Base-by-base conservation (phyloP, 1,284 basidiomycete species). In the Cutaneotrichosporon spelunceum region DNA sequence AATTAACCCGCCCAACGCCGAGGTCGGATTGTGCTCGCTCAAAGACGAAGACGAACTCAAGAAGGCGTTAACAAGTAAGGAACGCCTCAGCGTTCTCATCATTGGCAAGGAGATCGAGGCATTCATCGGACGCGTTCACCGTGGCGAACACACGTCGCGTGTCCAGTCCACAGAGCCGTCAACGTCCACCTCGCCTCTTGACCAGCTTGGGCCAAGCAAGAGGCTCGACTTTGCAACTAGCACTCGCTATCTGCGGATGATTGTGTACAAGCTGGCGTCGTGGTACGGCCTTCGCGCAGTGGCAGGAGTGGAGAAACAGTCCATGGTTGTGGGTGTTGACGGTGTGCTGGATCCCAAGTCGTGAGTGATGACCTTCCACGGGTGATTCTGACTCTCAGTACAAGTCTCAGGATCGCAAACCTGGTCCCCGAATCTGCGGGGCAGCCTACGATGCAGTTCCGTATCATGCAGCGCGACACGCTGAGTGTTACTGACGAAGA, bases 191-290 rank as follows among this genome's bases (percentile, higher is more conserved):
- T 61, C 64, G 0, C 62, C 68, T 4, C 63, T 64, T 10, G 64
- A 59, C 11, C 50, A 61, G 13, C 59, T 73, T 21, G 68, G 66
- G 5, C 62, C 68, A 6, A 59, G 57, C n/a, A 65, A 68, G 49
- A 61, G 55, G 23, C 59, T 76, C 16, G 66, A 62, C 34, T 67
- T 66, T 6, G 48, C 63, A 0, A 61, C 70, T 1, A 64, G 66
- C 24, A 75, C 71, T 61, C 75, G 71, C 48, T 78, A 72, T 59
- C 75, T 76, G 65, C 65, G 73, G 26, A 78, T 76, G 76, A 59
- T 78, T 39, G 72, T 75, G 26, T 78, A 78, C 61, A 78, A 78
- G 62, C 68, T 69, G 4, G 76, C 76, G 19, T 75, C 76, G 57
- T 78, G 76, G 76, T 78, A 76, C 56, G 76, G 76, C 4, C 39